Conservation (phyloP, 139 green algal genomes). For the Micractinium sp. region DNA sequence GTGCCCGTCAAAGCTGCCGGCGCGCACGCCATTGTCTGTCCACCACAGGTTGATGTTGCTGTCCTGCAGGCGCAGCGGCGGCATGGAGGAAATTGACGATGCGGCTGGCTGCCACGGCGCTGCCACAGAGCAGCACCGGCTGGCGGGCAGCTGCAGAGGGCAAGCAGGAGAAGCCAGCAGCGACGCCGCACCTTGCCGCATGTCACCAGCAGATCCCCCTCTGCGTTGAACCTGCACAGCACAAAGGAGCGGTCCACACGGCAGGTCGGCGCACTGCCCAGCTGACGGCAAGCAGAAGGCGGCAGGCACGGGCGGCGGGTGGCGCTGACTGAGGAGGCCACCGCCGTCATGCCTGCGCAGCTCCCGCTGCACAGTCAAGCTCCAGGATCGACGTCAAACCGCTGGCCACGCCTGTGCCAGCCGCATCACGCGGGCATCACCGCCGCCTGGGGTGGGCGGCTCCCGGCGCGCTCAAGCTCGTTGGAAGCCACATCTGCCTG, state of each 20-base stretch:
- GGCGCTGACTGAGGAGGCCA: neutral
- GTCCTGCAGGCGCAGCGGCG: constrained; percentile 58
- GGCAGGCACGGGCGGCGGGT: neutral
- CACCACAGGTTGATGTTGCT: constrained; percentile 91
- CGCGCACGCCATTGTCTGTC: constrained; percentile 87
- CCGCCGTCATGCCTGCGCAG: neutral
- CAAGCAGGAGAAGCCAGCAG: constrained; percentile 39
- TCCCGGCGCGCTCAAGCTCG: no score
- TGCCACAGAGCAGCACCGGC: neutral
- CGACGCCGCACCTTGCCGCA: constrained; percentile 88
- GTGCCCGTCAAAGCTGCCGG: constrained; percentile 98
- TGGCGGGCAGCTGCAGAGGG: neutral
- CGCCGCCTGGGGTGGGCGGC: no score
- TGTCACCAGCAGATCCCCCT: constrained; percentile 96
- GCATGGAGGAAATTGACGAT: neutral
- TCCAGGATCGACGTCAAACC: neutral
- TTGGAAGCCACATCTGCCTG: no score
- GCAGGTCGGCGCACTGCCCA: neutral
- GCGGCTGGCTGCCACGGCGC: no score
- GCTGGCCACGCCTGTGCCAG: no score
- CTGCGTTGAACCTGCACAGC: constrained; percentile 89
- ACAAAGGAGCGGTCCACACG: neutral
- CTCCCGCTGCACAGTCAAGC: neutral
- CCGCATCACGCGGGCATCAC: constrained; percentile 3
- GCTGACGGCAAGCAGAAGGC: neutral